Evolutionary conservation across 1,139 yeast species (phyloP).

Genomic region (Hemisphaericaspora xylofermentans): DNA sequence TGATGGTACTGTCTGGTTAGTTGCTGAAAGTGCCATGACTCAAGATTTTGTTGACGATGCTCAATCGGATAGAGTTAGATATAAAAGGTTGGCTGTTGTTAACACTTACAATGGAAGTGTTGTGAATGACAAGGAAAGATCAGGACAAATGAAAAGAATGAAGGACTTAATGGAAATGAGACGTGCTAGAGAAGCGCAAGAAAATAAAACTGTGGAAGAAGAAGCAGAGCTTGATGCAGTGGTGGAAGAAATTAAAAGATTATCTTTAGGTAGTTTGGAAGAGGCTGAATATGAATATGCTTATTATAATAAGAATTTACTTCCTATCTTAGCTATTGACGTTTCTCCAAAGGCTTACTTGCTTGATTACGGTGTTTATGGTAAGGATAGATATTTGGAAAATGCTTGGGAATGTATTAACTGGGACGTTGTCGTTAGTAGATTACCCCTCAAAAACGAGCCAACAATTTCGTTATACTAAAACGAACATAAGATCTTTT

Average conservation of each 20-base stretch:
- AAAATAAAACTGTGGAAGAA: conserved; percentile 15
- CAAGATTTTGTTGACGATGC: conserved; percentile 22
- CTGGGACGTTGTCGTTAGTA: conserved; percentile 62
- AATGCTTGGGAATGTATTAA: conserved; percentile 71
- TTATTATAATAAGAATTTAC: conserved; percentile 43
- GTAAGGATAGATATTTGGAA: conserved; percentile 64
- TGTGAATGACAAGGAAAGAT: conserved; percentile 54
- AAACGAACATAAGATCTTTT: conserved; percentile 1
- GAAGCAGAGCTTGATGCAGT: conserved; percentile 5
- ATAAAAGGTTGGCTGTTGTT: conserved; percentile 54
- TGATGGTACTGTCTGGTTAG: conserved; percentile 74
- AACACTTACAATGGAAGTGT: conserved; percentile 78
- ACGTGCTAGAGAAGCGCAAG: conserved; percentile 16
- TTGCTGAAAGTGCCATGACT: conserved; percentile 52
- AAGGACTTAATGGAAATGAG: conserved; percentile 20
- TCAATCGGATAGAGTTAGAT: conserved; percentile 27
- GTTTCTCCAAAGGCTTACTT: conserved; percentile 69
- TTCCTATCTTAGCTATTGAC: conserved; percentile 69
- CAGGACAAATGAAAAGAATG: conserved; percentile 48
- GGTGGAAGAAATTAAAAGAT: conserved; percentile 14
- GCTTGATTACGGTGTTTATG: conserved; percentile 73
- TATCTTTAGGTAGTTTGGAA: conserved; percentile 39
- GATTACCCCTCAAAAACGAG: conserved; percentile 52
- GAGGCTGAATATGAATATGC: conserved; percentile 43
- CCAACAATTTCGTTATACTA: conserved; percentile 14